Base-by-base conservation (phyloP, 352 stramenopile species). In the Phytophthora tentaculata region DNA sequence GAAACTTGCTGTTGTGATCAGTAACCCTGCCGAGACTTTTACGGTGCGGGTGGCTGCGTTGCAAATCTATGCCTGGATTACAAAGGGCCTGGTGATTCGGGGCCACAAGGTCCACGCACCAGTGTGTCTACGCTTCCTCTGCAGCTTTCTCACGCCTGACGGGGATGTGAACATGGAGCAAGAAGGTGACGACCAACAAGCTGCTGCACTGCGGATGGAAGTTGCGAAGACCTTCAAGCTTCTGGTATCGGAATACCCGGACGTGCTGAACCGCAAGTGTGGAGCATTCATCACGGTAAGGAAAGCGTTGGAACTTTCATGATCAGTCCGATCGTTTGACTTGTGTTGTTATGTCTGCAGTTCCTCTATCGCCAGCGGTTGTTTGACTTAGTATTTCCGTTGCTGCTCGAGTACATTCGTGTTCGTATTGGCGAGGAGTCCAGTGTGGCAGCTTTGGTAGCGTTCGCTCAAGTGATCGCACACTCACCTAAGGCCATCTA, bases 261-360 rank as follows among this genome's bases (percentile, higher is more conserved):
- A 96, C 53, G 86, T 93, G 43, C 77, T 96, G 20, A 95, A 93
- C 68, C 85, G 85, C 64, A 94, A 94, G 64, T 95, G 86, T 41
- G 86, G 87, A 24, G 88, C 88, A 13, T 76, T 81, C 37, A 93
- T 94, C 64, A 95, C 71, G 72, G 88, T 96, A 84, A 66, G 57
- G 14, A 28, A 60, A 49, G 24, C 32, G 23, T 9, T 41, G n/a
- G 28, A 9, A 32, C 28, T 32, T 9, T 35, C 1, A 45, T 43
- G 6, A 0, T 56, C 22, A 48, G 41, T 10, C 20, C 20, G 44
- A 44, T 56, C 51, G 17, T 28, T 26, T 20, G 5, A 56, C 29
- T 59, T 26, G 24, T 44, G 37, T 24, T 23, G 17, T 41, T 53
- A 9, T 63, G 37, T 26, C 1, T 67, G 9, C 48, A 96, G 88